Conservation (phyloP, 495 filamentous ascomycete genomes). For the Bacidia rubella region DNA sequence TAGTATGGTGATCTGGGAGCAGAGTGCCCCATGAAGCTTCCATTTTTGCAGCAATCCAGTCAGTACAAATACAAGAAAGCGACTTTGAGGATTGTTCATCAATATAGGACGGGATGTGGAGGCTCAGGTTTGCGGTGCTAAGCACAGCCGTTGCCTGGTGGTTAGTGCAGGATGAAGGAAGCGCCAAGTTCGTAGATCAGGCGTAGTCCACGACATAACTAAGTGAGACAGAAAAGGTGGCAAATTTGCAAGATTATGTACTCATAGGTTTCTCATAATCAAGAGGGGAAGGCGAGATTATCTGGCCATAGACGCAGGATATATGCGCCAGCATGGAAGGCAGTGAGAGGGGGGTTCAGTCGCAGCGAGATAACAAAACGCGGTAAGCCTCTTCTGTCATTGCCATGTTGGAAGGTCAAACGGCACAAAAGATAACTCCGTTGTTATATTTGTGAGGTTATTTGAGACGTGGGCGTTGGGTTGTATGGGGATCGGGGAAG, state of each 20-base stretch:
- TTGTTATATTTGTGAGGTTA: neutral
- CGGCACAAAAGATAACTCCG: neutral
- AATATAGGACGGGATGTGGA: neutral
- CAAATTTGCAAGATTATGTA: neutral
- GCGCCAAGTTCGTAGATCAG: neutral
- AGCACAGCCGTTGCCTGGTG: neutral
- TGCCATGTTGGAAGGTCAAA: neutral
- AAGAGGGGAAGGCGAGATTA: neutral
- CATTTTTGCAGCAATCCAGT: neutral
- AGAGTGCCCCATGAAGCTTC: neutral
- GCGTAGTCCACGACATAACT: neutral
- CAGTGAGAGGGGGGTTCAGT: neutral
- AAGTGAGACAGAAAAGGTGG: neutral
- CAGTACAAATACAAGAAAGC: neutral
- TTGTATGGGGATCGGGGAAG: neutral
- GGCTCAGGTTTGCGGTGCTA: neutral
- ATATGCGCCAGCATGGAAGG: neutral
- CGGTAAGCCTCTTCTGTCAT: constrained; percentile 1
- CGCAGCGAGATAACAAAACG: neutral
- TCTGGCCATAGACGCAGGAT: neutral
- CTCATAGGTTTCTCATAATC: neutral
- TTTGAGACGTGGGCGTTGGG: neutral
- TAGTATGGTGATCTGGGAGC: neutral
- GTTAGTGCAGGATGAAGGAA: neutral
- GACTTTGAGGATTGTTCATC: neutral